These are phyloP conservation scores for Cucurbita maxima DNA, from an alignment of 306 rosid genomes.

Conservation along the genomic window DNA sequence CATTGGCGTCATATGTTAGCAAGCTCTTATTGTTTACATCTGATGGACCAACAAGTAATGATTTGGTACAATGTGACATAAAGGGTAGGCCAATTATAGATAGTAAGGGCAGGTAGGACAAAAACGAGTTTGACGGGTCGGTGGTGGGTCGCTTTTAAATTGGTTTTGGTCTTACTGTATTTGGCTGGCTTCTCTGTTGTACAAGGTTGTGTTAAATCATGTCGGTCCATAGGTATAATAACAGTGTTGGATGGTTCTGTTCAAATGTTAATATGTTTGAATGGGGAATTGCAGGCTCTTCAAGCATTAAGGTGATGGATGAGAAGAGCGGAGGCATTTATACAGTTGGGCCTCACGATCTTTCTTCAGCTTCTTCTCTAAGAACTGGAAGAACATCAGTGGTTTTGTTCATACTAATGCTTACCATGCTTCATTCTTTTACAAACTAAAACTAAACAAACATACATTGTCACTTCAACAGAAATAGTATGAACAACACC, in stretches of 20 bases:
- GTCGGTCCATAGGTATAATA: too few species aligned
- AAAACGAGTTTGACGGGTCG: not conserved
- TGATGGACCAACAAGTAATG: not conserved
- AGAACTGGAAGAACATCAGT: constrained; percentile 1
- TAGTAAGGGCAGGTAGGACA: not conserved
- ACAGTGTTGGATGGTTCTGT: not conserved
- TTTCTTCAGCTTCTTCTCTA: constrained; percentile 1
- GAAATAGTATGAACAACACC: not conserved
- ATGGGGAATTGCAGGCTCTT: constrained; percentile 26
- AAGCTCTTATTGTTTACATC: too few species aligned
- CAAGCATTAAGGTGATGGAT: constrained; percentile 73
- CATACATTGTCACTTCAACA: not conserved
- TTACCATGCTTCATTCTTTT: constrained; percentile 1
- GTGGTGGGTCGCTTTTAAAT: not conserved
- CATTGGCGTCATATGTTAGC: not conserved
- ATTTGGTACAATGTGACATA: not conserved
- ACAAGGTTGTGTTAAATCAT: too few species aligned
- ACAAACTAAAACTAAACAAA: not conserved
- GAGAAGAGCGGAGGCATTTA: constrained; percentile 37
- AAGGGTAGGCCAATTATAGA: not conserved
- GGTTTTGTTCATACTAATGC: not conserved
- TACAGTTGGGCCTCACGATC: constrained; percentile 51
- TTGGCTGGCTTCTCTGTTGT: not conserved
- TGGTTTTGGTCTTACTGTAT: not conserved
- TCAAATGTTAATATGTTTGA: not conserved